These are phyloP conservation scores for Leccinum barrowsii DNA, from an alignment of 768 basidiomycete species.

Conservation along the genomic window DNA sequence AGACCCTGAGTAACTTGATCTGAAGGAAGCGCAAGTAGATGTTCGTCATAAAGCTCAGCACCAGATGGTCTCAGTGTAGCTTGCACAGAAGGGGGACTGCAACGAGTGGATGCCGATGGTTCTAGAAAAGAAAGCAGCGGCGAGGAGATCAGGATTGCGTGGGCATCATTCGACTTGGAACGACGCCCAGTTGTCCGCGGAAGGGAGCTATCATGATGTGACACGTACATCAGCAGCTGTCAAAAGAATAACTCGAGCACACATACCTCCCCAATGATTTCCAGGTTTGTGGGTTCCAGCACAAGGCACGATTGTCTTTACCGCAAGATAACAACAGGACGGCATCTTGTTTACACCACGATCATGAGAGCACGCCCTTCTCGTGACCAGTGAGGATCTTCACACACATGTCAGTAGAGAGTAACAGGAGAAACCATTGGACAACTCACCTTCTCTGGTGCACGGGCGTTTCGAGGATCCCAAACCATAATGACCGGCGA, in stretches of 20 bases:
- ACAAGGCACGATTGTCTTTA: slow-evolving; percentile 92
- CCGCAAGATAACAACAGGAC: slow-evolving; percentile 92
- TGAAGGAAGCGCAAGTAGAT: slow-evolving; percentile 41
- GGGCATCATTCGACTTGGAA: slow-evolving; percentile 96
- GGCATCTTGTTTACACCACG: slow-evolving; percentile 95
- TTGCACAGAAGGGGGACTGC: slow-evolving; percentile 54
- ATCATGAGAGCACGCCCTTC: slow-evolving; percentile 91
- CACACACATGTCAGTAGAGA: neutral
- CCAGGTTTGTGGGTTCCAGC: slow-evolving; percentile 92
- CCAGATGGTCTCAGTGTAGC: slow-evolving; percentile 51
- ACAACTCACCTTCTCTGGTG: slow-evolving; percentile 80
- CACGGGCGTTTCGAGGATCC: slow-evolving; percentile 95
- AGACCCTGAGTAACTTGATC: slow-evolving; percentile 39
- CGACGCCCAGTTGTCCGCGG: slow-evolving; percentile 90
- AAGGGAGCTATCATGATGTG: slow-evolving; percentile 60
- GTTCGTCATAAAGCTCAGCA: slow-evolving; percentile 78
- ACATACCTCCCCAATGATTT: slow-evolving; percentile 87
- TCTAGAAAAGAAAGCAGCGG: slow-evolving; percentile 93
- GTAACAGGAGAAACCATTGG: neutral
- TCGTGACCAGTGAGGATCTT: slow-evolving; percentile 96
- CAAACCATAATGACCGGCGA: slow-evolving; percentile 97
- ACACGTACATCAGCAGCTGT: neutral
- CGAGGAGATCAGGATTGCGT: slow-evolving; percentile 82
- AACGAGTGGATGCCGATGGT: slow-evolving; percentile 91
- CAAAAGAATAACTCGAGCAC: neutral